These are phyloP conservation scores for Cercospora nicotianae DNA, from an alignment of 2,329 filamentous ascomycete species.

Conservation along the genomic window DNA sequence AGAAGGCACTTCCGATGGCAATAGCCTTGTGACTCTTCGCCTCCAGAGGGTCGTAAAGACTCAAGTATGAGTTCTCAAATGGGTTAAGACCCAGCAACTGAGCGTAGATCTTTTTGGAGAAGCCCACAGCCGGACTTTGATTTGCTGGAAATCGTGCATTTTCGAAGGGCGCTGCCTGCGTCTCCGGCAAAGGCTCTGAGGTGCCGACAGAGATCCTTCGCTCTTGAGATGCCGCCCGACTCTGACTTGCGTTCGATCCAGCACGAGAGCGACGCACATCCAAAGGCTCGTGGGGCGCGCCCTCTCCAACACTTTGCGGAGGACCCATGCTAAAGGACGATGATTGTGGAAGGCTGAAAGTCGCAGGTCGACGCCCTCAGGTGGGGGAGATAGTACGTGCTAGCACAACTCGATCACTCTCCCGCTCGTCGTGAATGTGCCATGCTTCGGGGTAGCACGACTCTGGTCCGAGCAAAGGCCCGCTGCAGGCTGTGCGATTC, in stretches of 20 bases:
- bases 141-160: slow-evolving; percentile 2
- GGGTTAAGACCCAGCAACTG: slow-evolving; percentile 47
- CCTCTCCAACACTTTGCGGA: not conserved
- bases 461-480: not conserved
- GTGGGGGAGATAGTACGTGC: not conserved
- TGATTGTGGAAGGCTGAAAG: not conserved
- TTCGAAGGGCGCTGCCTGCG: slow-evolving; percentile 1
- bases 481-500: not conserved
- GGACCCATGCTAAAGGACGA: not conserved
- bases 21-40: slow-evolving; percentile 42
- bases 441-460: not conserved
- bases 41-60: slow-evolving; percentile 49
- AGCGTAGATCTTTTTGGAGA: slow-evolving; percentile 22
- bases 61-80: slow-evolving; percentile 52
- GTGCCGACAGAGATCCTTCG: not conserved
- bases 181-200: slow-evolving; percentile 11
- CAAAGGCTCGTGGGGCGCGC: not conserved
- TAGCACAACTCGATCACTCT: not conserved
- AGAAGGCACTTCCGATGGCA: slow-evolving; percentile 38
- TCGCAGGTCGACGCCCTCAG: not conserved
- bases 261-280: slow-evolving; percentile 2
- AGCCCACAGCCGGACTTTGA: slow-evolving; percentile 10
- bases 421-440: not conserved
- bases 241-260: not conserved
- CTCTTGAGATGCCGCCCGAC: not conserved